A percentile compares a stretch with the other conserved stretches of the same genome.
Evolutionary conservation across 371 early-diverging fungal genomes (phyloP).

Genomic region (Zychaea mexicana): DNA sequence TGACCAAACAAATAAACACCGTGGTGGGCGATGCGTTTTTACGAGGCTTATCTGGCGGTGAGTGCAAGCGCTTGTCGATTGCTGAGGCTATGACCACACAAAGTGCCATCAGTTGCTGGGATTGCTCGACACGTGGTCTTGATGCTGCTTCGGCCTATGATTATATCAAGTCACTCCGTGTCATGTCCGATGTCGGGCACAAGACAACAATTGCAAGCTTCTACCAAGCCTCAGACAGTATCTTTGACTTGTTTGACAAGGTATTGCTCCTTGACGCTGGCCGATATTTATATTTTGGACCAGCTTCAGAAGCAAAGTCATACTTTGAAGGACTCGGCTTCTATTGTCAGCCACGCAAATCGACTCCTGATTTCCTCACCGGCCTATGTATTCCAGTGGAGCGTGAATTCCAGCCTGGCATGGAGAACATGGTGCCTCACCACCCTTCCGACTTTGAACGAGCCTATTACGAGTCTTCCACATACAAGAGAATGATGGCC

Average conservation of each 20-base stretch:
- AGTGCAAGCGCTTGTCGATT: constrained; percentile 83
- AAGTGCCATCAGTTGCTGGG: constrained; percentile 76
- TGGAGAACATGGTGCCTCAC: constrained; percentile 33
- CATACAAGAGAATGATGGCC: constrained; percentile 22
- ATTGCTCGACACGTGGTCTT: constrained; percentile 86
- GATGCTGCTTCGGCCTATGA: constrained; percentile 91
- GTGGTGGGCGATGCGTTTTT: constrained; percentile 80
- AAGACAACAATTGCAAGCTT: constrained; percentile 62
- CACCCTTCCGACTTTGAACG: constrained; percentile 50
- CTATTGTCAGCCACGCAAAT: constrained; percentile 69
- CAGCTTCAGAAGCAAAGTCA: constrained; percentile 54
- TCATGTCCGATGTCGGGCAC: constrained; percentile 60
- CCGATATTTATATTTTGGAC: constrained; percentile 73
- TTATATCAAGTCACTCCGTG: constrained; percentile 65
- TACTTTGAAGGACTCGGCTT: constrained; percentile 73
- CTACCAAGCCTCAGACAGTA: constrained; percentile 74
- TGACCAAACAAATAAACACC: constrained; percentile 72
- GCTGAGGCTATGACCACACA: constrained; percentile 84
- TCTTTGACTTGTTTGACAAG: constrained; percentile 77
- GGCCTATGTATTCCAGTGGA: constrained; percentile 64
- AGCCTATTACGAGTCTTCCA: constrained; percentile 27
- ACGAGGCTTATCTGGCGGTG: constrained; percentile 87
- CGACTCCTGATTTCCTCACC: constrained; percentile 75
- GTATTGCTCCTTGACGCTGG: constrained; percentile 72
- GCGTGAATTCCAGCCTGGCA: constrained; percentile 49